Base-by-base conservation (phyloP, 2,329 filamentous ascomycete species). In the Colletotrichum magnum region DNA sequence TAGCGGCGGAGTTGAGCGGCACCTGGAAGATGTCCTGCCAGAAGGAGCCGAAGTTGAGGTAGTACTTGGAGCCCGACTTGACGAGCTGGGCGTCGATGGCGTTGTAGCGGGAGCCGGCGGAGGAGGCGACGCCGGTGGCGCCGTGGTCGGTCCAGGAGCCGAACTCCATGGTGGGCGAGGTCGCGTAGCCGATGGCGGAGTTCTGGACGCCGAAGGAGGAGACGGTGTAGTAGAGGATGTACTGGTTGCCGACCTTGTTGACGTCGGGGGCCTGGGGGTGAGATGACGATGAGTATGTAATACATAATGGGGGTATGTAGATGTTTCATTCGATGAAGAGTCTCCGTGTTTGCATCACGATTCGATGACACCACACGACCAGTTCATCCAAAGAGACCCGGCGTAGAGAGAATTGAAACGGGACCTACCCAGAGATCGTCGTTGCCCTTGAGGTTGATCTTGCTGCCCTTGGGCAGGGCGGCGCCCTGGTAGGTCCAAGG, bases 201-300 rank as follows among this genome's bases (percentile, higher is more conserved):
- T 84, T 79, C 71, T 91, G 89, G 0, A 83, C 85, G 0, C 90
- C 90, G 71, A 90, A 91, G 0, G 85, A 81, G 43, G 86, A 89
- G n/a, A 92, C 88, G 1, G 87, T 83, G 78, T 92, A 92, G 84
- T 90, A 92, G n/a, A 93, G 85, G 73, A 91, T 86, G 80, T 92
- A 92, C 0, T 82, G 81, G 62, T 79, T 81, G 70, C 86, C 86
- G n/a, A 92, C 82, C 16, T 86, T 79, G 18, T 81, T 77, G 15
- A 90, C 86, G 72, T 93, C 90, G 0, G 91, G 91, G 2, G 91
- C 91, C 89, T 90, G 48, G 9, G 21, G 5, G 6, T 5, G 58
- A 13, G 18, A 45, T 51, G 2, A 58, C 5, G 41, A 32, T 36
- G 13, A 48, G 53, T 21, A 32, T 16, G 16, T 24, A n/a, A 5